Percentiles rank a stretch among this genome's conserved stretches.
phyloP scores from a whole-genome alignment of 2,329 filamentous ascomycete genomes.

The Westerdykella aurantiaca region DNA sequence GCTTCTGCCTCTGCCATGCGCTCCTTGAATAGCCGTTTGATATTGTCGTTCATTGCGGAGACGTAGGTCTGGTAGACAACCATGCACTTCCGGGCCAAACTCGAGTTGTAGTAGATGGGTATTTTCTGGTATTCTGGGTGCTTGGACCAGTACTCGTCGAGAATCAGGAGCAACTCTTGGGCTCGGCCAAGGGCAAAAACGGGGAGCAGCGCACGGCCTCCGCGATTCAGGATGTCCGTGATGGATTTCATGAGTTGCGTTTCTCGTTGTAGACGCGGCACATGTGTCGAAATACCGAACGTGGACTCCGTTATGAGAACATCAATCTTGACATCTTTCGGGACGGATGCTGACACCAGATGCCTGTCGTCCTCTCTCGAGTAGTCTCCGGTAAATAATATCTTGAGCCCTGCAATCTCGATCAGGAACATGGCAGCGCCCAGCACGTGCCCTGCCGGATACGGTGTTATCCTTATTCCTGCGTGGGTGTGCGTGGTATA shows the following conservation, averaged over 20 bases:
- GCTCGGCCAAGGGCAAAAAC: constrained; percentile 92
- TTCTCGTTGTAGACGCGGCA: constrained; percentile 84
- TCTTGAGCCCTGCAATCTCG: constrained; percentile 93
- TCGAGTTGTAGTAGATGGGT: constrained; percentile 96
- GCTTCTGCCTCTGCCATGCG: constrained; percentile 87
- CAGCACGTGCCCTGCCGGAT: constrained; percentile 94
- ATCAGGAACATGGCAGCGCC: constrained; percentile 98
- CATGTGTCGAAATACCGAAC: constrained; percentile 90
- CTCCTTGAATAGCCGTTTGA: constrained; percentile 89
- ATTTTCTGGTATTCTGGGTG: constrained; percentile 83
- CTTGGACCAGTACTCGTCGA: constrained; percentile 94
- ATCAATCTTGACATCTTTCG: constrained; percentile 83
- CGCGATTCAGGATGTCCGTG: constrained; percentile 82
- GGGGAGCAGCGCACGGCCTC: constrained; percentile 86
- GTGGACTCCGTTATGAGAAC: constrained; percentile 97
- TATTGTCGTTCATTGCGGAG: constrained; percentile 98
- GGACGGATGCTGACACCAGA: constrained; percentile 87
- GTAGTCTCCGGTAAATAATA: constrained; percentile 97
- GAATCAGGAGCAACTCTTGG: constrained; percentile 86
- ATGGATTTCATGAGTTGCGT: constrained; percentile 93
- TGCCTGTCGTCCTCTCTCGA: constrained; percentile 93
- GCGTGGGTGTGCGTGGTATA: constrained; percentile 97
- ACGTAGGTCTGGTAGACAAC: constrained; percentile 98
- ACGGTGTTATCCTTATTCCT: constrained; percentile 92
- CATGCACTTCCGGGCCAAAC: constrained; percentile 95